Percentiles rank a stretch among this genome's conserved stretches.
Evolutionary conservation across 1,284 basidiomycete species (phyloP).

Genomic region (Tremellales sp.): DNA sequence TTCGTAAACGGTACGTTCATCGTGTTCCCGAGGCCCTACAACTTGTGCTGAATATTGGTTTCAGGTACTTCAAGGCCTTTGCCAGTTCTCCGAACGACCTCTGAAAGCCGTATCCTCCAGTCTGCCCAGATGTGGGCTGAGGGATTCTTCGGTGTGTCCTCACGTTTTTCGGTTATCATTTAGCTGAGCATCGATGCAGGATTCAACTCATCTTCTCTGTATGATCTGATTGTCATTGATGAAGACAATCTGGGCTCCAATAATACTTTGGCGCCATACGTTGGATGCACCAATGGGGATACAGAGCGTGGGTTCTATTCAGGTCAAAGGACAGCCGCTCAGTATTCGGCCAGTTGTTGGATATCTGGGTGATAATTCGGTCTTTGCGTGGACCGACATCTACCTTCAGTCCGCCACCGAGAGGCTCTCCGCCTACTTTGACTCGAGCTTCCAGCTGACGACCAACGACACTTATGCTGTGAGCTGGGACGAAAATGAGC

Average conservation of each 20-base stretch:
- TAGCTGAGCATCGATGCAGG: no score
- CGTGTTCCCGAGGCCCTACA: background rate
- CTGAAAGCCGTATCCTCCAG: conserved; percentile 9
- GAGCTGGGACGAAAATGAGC: no score
- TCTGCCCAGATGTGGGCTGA: conserved; percentile 9
- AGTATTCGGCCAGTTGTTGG: no score
- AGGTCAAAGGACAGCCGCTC: no score
- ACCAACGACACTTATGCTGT: conserved; percentile 25
- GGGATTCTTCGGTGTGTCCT: no score
- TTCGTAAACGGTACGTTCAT: conserved; percentile 10
- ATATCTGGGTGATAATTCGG: conserved; percentile 9
- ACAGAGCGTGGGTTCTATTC: no score
- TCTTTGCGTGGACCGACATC: conserved; percentile 12
- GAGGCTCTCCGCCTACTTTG: conserved; percentile 22
- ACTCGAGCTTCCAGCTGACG: conserved; percentile 20
- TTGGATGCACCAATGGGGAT: conserved; percentile 13
- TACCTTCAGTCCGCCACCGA: conserved; percentile 27
- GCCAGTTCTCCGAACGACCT: conserved; percentile 6
- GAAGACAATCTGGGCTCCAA: conserved; percentile 3
- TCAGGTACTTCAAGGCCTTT: conserved; percentile 2
- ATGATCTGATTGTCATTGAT: conserved; percentile 8
- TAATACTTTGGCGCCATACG: conserved; percentile 17
- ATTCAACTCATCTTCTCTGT: conserved; percentile 7
- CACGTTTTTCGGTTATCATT: no score
- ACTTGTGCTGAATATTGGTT: background rate